These are phyloP conservation scores for Leccinum olivaceopallidum DNA, from an alignment of 768 basidiomycete genomes.

Conservation along the genomic window DNA sequence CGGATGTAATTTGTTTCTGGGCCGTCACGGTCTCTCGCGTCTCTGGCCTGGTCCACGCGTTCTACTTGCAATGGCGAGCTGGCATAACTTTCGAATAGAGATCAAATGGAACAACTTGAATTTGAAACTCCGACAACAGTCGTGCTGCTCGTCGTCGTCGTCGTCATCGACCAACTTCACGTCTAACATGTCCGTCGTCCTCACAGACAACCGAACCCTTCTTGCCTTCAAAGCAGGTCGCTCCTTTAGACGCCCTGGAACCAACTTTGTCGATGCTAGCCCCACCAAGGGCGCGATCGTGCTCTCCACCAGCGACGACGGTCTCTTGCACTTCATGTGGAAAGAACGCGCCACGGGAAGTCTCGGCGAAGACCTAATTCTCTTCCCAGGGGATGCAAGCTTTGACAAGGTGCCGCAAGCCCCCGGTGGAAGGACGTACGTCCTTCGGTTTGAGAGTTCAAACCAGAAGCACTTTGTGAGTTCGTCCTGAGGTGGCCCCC, in stretches of 20 bases:
- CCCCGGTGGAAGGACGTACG: conserved; percentile 68
- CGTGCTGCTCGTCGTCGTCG: no score
- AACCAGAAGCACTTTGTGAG: conserved; percentile 87
- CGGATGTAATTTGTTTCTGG: conserved; percentile 20
- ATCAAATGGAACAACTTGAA: no score
- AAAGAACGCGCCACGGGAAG: conserved; percentile 64
- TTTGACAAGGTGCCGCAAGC: conserved; percentile 76
- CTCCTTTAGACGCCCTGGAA: conserved; percentile 64
- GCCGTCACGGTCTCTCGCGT: neutral
- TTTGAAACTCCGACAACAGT: neutral
- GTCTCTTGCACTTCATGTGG: conserved; percentile 78
- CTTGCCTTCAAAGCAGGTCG: conserved; percentile 70
- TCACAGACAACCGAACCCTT: conserved; percentile 32
- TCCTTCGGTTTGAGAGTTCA: conserved; percentile 90
- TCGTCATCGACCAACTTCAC: neutral
- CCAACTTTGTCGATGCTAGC: conserved; percentile 66
- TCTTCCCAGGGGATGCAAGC: conserved; percentile 84
- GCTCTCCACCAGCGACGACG: conserved; percentile 70
- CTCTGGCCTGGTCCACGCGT: neutral
- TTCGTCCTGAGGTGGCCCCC: conserved; percentile 7
- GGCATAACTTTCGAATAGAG: no score
- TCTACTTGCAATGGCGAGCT: no score
- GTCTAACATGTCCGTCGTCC: conserved; percentile 22
- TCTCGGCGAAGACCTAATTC: conserved; percentile 78
- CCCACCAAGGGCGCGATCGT: conserved; percentile 74